Conservation (phyloP, 805 yeast genomes). For the Candida pini region DNA sequence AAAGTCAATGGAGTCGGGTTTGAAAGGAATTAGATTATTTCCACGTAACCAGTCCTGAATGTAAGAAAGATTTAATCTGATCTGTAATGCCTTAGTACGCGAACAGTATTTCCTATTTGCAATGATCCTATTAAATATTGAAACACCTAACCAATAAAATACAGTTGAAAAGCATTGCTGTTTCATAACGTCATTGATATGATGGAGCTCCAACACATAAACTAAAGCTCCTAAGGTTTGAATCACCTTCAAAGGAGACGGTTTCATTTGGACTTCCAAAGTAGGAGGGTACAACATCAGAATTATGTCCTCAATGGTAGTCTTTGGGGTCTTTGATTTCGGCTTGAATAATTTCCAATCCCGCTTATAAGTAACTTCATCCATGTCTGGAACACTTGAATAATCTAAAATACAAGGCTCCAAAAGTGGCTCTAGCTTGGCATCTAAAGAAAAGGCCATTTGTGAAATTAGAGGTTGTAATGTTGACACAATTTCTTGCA, state of each 20-base stretch:
- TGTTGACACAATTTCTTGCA: slow-evolving; percentile 54
- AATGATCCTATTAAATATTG: slow-evolving; percentile 68
- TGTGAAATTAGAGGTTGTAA: slow-evolving; percentile 61
- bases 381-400: slow-evolving; percentile 75
- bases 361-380: slow-evolving; percentile 65
- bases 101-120: slow-evolving; percentile 66
- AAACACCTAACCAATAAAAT: slow-evolving; percentile 69
- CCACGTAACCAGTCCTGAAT: slow-evolving; percentile 91
- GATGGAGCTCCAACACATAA: slow-evolving; percentile 76
- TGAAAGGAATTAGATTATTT: slow-evolving; percentile 47
- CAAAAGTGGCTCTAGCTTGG: slow-evolving; percentile 48
- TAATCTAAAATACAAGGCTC: slow-evolving; percentile 70
- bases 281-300: slow-evolving; percentile 83
- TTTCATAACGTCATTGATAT: slow-evolving; percentile 70
- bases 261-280: slow-evolving; percentile 70
- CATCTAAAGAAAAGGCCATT: slow-evolving; percentile 58
- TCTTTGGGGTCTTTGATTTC: slow-evolving; percentile 30
- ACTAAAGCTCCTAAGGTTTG: slow-evolving; percentile 86
- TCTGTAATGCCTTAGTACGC: slow-evolving; percentile 82
- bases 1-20: slow-evolving; percentile 21
- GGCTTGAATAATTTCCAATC: slow-evolving; percentile 50
- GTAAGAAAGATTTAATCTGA: slow-evolving; percentile 77
- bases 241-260: slow-evolving; percentile 81
- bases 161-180: slow-evolving; percentile 76
- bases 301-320: slow-evolving; percentile 67